phyloP scores from a whole-genome alignment of 179 eudicot genomes.

The Sideroxylon spinosum region DNA sequence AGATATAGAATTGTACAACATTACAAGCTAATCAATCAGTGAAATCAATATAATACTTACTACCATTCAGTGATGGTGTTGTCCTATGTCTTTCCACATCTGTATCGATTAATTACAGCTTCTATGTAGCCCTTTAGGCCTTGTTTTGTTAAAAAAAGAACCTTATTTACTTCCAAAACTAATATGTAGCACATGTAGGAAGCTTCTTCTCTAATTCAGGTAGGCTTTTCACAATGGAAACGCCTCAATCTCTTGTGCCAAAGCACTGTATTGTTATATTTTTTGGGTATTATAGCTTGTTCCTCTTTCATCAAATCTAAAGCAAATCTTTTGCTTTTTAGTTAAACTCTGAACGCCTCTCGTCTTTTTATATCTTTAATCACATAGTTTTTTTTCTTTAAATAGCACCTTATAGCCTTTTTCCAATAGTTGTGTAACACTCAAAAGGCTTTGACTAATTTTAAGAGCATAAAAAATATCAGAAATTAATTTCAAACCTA shows the following conservation, averaged over 20 bases:
- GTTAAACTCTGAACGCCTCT: not conserved
- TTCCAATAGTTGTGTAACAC: not conserved
- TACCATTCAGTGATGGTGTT: constrained; percentile 3
- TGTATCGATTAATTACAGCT: not conserved
- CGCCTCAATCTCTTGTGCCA: not conserved
- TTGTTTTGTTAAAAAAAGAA: no score
- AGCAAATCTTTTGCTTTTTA: not conserved
- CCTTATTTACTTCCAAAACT: not conserved
- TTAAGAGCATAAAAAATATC: not conserved
- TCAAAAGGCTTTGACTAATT: constrained; percentile 2
- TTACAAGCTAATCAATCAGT: no score
- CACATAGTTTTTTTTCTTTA: not conserved
- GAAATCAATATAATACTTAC: constrained; percentile 1
- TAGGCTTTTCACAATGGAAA: not conserved
- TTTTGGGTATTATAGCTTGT: not conserved
- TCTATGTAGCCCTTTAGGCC: not conserved
- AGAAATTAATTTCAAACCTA: not conserved
- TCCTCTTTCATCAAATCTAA: not conserved
- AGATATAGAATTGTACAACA: no score
- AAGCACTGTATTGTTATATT: not conserved
- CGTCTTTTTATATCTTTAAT: not conserved
- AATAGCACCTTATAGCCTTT: not conserved
- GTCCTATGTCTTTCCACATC: not conserved
- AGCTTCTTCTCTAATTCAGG: not conserved
- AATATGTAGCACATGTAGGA: not conserved